phyloP scores from a whole-genome alignment of 176 grass and related monocot genomes.

The Eremochloa ophiuroides region DNA sequence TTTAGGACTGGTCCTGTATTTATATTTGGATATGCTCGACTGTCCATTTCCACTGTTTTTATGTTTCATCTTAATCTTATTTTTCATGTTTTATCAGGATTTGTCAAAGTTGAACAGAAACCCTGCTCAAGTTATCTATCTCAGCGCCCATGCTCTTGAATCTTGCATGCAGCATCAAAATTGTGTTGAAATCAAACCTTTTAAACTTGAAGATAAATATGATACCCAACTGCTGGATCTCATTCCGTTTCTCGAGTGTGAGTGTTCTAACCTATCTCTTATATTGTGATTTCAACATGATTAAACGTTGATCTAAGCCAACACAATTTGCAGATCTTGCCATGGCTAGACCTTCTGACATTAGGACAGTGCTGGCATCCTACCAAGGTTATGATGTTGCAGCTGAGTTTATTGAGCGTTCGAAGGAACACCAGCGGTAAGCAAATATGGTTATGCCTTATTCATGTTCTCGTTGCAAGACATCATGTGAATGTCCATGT shows the following conservation, averaged over 20 bases:
- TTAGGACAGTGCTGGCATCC: constrained; percentile 67
- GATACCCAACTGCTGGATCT: constrained; percentile 89
- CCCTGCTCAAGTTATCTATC: constrained; percentile 66
- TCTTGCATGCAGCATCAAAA: constrained; percentile 73
- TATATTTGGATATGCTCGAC: background rate
- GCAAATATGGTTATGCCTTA: constrained; percentile 1
- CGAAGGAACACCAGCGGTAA: constrained; percentile 80
- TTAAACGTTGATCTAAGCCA: constrained; percentile 14
- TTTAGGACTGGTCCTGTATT: background rate
- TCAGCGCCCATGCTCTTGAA: constrained; percentile 72
- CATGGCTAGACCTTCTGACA: constrained; percentile 56
- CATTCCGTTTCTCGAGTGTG: constrained; percentile 99
- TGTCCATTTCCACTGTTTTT: background rate
- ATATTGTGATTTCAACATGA: background rate
- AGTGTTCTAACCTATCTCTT: constrained; percentile 21
- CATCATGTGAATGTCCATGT: background rate
- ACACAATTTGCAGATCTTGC: constrained; percentile 62
- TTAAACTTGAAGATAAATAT: constrained; percentile 72
- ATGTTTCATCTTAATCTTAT: constrained; percentile 7
- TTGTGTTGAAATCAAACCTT: constrained; percentile 66
- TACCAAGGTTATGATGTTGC: constrained; percentile 85
- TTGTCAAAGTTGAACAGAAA: constrained; percentile 94
- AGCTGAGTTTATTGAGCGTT: constrained; percentile 67
- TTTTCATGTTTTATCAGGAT: constrained; percentile 51
- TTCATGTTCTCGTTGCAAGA: background rate